Conservation (phyloP, 257 asterid genomes). For the Lithospermum erythrorhizon region DNA sequence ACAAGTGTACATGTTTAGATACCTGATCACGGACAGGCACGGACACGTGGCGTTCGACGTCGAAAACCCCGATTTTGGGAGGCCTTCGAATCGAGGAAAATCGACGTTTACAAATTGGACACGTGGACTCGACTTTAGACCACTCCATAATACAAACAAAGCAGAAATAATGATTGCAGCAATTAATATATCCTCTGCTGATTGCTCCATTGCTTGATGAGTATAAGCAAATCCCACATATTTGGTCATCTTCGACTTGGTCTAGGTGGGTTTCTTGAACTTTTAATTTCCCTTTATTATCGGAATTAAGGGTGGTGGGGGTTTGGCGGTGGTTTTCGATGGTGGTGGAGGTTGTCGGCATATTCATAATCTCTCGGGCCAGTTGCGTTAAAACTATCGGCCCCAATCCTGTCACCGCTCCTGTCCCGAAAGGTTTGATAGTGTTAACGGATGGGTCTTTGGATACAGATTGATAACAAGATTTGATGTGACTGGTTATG, state of each 20-base stretch:
- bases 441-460: too few relatives aligned
- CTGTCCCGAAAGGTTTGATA: too few relatives aligned
- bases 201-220: slow-evolving; percentile 24
- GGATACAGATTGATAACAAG: too few relatives aligned
- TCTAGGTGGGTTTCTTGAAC: slow-evolving; percentile 9
- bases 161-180: slow-evolving; percentile 71
- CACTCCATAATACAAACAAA: slow-evolving; percentile 71
- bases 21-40: slow-evolving; percentile 77
- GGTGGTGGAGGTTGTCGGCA: too few relatives aligned
- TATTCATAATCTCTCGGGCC: too few relatives aligned
- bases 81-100: slow-evolving; percentile 66
- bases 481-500: too few relatives aligned
- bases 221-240: slow-evolving; percentile 59
- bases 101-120: slow-evolving; percentile 67
- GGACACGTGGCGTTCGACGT: slow-evolving; percentile 38
- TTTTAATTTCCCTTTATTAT: slow-evolving; percentile 28
- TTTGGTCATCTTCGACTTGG: slow-evolving; percentile 12
- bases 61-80: slow-evolving; percentile 38
- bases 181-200: slow-evolving; percentile 49
- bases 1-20: background rate
- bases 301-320: too few relatives aligned
- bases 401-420: too few relatives aligned
- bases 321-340: too few relatives aligned
- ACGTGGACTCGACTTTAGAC: slow-evolving; percentile 71
- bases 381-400: too few relatives aligned